Base-by-base conservation (phyloP, 192 early-diverging fungal species). In the Backusella luteola region DNA sequence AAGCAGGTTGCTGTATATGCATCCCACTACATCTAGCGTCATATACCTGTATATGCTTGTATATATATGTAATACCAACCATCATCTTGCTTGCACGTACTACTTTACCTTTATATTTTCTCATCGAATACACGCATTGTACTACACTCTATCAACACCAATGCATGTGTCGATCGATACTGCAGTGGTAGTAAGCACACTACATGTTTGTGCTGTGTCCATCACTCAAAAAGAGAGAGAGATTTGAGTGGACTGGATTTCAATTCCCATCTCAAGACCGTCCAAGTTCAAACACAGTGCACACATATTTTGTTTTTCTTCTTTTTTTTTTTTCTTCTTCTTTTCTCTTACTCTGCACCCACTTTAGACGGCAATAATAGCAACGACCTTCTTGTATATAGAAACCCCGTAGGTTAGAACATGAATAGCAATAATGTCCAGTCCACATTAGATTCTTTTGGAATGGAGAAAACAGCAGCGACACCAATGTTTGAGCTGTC, bases 401-500 rank as follows among this genome's bases (percentile, higher is more conserved):
- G 56, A 63, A 63, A 63, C 1, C 23, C 56, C 56, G 56, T 63
- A 63, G 56, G 56, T 63, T 63, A 63, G 56, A 63, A 63, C 14
- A 63, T 63, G 56, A 63, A 14, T 63, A 63, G 56, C 56, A 63
- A 63, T 63, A 63, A 63, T 63, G 56, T 63, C 56, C 56, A 63
- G 56, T 63, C 56, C 56, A 63, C 56, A 63, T 63, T 63, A 63
- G 56, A 63, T 63, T 63, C 56, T 63, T 63, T 63, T 63, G 56
- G 56, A 63, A 63, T 63, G 56, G 56, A 63, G 56, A 70, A 70
- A 53, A 44, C 75, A 56, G 67, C 69, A 67, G 7, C 23, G 41
- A 63, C 79, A 66, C 71, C 85, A 32, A 79, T 89, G 21, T 88
- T 91, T 67, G 85, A 87, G 63, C 77, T 90, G 26, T 72, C 86